phyloP scores from a whole-genome alignment of 495 filamentous ascomycete species.

The Aspergillus cristatus region DNA sequence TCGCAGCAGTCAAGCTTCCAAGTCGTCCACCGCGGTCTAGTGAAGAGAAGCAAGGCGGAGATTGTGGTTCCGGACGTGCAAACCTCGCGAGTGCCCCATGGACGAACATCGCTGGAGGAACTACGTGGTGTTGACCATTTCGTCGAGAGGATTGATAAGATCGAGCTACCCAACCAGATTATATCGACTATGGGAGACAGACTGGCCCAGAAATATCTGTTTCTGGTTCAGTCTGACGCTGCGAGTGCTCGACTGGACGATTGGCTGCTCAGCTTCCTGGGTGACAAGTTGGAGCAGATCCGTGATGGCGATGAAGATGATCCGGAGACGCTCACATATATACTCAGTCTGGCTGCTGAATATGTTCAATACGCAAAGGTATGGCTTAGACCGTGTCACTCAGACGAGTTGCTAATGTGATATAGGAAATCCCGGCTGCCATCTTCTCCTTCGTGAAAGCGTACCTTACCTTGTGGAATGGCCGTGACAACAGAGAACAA shows the following conservation, averaged over 20 bases:
- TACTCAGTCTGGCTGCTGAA: slow-evolving; percentile 48
- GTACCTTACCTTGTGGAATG: slow-evolving; percentile 62
- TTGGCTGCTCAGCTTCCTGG: slow-evolving; percentile 54
- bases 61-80: slow-evolving; percentile 58
- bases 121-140: slow-evolving; percentile 64
- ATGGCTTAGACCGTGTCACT: slow-evolving; percentile 3
- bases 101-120: slow-evolving; percentile 58
- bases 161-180: slow-evolving; percentile 74
- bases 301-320: slow-evolving; percentile 40
- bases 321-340: slow-evolving; percentile 32
- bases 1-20: slow-evolving; percentile 29
- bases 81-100: slow-evolving; percentile 53
- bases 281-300: slow-evolving; percentile 47
- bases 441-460: slow-evolving; percentile 52
- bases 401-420: slow-evolving; percentile 10
- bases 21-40: slow-evolving; percentile 33
- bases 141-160: slow-evolving; percentile 64
- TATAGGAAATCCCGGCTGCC: slow-evolving; percentile 51
- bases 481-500: slow-evolving; percentile 44
- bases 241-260: slow-evolving; percentile 50
- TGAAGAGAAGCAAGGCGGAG: slow-evolving; percentile 38
- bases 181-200: slow-evolving; percentile 67
- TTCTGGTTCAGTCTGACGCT: slow-evolving; percentile 50
- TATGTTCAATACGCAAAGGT: slow-evolving; percentile 62
- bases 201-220: slow-evolving; percentile 67